Evolutionary conservation across 1,139 yeast species (phyloP).

Genomic region (Saccharomycopsis crataegensis): DNA sequence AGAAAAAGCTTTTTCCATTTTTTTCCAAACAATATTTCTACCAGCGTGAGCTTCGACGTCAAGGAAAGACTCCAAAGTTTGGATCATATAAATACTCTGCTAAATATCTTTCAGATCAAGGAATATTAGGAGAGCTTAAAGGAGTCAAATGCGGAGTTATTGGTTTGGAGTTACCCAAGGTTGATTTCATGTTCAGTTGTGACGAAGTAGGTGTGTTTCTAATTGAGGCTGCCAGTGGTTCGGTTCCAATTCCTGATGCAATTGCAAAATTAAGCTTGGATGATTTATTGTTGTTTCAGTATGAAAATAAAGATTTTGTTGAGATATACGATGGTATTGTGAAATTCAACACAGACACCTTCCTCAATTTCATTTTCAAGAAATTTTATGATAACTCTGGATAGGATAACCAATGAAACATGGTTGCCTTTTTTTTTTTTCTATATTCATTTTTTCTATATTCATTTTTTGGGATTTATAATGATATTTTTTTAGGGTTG

Average conservation of each 20-base stretch:
- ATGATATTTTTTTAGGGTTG: neutral
- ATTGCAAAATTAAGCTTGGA: constrained; percentile 31
- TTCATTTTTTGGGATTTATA: neutral
- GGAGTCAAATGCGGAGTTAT: constrained; percentile 29
- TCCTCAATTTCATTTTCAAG: constrained; percentile 60
- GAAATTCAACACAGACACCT: constrained; percentile 54
- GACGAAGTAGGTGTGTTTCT: constrained; percentile 67
- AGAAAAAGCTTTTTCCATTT: constrained; percentile 46
- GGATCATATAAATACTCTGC: constrained; percentile 83
- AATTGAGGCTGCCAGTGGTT: constrained; percentile 28
- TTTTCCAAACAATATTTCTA: constrained; percentile 69
- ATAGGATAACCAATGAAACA: neutral
- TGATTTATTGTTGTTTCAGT: constrained; percentile 61
- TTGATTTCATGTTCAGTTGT: constrained; percentile 70
- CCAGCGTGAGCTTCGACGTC: constrained; percentile 59
- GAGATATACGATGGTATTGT: constrained; percentile 59
- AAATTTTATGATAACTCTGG: constrained; percentile 46
- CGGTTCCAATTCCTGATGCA: constrained; percentile 17
- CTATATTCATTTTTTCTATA: neutral
- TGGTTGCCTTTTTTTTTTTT: neutral
- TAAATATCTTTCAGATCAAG: constrained; percentile 66
- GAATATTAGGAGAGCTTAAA: constrained; percentile 54
- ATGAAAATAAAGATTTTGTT: constrained; percentile 40
- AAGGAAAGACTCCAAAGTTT: constrained; percentile 63
- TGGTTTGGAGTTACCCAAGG: constrained; percentile 30